phyloP scores from a whole-genome alignment of 139 green algal genomes.

The Coccomyxa sp. region DNA sequence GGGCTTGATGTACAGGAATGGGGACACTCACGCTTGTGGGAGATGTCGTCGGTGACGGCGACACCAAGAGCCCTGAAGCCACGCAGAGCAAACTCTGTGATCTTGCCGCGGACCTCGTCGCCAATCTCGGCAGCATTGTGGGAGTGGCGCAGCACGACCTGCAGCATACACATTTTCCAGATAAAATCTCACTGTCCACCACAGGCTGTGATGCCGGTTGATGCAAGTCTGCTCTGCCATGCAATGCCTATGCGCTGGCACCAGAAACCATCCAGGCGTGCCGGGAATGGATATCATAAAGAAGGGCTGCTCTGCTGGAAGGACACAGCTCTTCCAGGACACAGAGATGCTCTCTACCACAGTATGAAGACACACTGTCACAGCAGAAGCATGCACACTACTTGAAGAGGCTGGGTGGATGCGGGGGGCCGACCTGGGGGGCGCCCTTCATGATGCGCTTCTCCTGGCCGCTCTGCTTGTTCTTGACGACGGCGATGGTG shows the following conservation, averaged over 20 bases:
- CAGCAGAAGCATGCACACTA: too few species aligned
- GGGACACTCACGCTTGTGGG: too few species aligned
- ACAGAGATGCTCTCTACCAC: too few species aligned
- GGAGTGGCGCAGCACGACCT: conserved; percentile 66
- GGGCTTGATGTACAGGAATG: too few species aligned
- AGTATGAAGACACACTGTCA: too few species aligned
- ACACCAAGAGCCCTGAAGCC: conserved; percentile 77
- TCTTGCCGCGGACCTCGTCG: conserved; percentile 56
- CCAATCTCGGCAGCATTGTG: conserved; percentile 51
- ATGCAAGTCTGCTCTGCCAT: neutral
- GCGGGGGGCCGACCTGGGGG: conserved; percentile 38
- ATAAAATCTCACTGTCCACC: too few species aligned
- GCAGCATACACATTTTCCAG: conserved; percentile 14
- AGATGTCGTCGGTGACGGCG: conserved; percentile 45
- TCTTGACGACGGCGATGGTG: conserved; percentile 55
- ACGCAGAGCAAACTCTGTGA: conserved; percentile 70
- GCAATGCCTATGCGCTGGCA: too few species aligned
- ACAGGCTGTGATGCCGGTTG: neutral
- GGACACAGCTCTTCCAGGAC: too few species aligned
- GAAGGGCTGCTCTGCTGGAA: too few species aligned
- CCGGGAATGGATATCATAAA: too few species aligned
- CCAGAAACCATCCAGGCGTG: too few species aligned
- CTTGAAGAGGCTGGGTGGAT: too few species aligned
- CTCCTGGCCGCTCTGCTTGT: conserved; percentile 36
- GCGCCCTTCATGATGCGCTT: conserved; percentile 79